phyloP scores from a whole-genome alignment of 2,329 filamentous ascomycete genomes.

The Epichloe amarillans region DNA sequence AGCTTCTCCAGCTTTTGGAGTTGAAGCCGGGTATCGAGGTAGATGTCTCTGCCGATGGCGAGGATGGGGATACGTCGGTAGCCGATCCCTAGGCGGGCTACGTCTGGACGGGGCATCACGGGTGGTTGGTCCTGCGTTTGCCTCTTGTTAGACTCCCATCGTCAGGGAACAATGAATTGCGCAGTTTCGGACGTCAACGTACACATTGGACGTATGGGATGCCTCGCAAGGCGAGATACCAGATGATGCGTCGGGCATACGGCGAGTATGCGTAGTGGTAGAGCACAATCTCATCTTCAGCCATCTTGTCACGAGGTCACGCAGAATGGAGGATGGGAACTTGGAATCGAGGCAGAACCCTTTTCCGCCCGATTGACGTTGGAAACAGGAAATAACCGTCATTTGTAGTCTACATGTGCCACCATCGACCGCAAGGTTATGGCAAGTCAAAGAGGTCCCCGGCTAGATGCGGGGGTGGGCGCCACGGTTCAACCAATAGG shows the following conservation, averaged over 20 bases:
- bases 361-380: neutral
- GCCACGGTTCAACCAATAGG: neutral
- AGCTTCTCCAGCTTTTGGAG: slow-evolving; percentile 47
- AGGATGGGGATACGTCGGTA: slow-evolving; percentile 60
- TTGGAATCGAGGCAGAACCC: neutral
- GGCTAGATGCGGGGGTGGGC: neutral
- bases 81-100: slow-evolving; percentile 44
- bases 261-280: slow-evolving; percentile 56
- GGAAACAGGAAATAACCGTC: too few species aligned
- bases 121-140: slow-evolving; percentile 45
- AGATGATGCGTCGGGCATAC: slow-evolving; percentile 48
- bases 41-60: slow-evolving; percentile 52
- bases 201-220: slow-evolving; percentile 58
- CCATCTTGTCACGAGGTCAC: slow-evolving; percentile 7
- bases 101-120: slow-evolving; percentile 52
- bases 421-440: neutral
- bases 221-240: slow-evolving; percentile 54
- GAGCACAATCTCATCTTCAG: slow-evolving; percentile 32
- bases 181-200: slow-evolving; percentile 5
- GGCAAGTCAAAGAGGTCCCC: neutral
- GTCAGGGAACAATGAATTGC: too few species aligned
- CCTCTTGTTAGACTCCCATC: too few species aligned
- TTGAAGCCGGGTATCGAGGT: slow-evolving; percentile 58
- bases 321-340: neutral
- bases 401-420: neutral